Conservation (phyloP, 495 filamentous ascomycete genomes). For the Penicillium turbatum region DNA sequence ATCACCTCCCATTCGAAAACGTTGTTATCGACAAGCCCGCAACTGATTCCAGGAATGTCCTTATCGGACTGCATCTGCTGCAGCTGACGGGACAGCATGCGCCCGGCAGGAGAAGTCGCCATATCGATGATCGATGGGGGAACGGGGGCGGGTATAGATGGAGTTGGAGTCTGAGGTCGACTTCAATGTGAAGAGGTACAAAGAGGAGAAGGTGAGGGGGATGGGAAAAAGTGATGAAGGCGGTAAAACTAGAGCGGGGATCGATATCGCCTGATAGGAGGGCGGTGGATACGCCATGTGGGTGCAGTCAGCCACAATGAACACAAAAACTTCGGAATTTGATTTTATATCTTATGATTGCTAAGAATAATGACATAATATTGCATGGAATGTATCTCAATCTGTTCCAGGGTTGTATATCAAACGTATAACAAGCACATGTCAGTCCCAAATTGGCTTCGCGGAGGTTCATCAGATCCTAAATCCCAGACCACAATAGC, state of each 20-base stretch:
- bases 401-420: not conserved
- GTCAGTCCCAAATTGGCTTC: not conserved
- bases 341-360: not conserved
- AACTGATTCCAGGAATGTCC: constrained; percentile 90
- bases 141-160: not conserved
- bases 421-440: not conserved
- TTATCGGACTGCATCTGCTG: constrained; percentile 91
- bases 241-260: constrained; percentile 15
- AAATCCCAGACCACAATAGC: not conserved
- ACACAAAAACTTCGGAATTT: too few species aligned
- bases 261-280: not conserved
- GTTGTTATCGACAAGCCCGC: constrained; percentile 79
- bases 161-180: not conserved
- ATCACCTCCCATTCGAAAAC: constrained; percentile 99
- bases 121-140: constrained; percentile 24
- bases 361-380: not conserved
- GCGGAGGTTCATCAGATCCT: not conserved
- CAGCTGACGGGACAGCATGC: constrained; percentile 77
- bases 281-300: not conserved
- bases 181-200: not conserved
- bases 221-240: constrained; percentile 18
- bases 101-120: constrained; percentile 57
- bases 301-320: not conserved
- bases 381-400: not conserved
- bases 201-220: constrained; percentile 13